Evolutionary conservation across 768 basidiomycete genomes (phyloP).

Genomic region (Lactarius quietus): DNA sequence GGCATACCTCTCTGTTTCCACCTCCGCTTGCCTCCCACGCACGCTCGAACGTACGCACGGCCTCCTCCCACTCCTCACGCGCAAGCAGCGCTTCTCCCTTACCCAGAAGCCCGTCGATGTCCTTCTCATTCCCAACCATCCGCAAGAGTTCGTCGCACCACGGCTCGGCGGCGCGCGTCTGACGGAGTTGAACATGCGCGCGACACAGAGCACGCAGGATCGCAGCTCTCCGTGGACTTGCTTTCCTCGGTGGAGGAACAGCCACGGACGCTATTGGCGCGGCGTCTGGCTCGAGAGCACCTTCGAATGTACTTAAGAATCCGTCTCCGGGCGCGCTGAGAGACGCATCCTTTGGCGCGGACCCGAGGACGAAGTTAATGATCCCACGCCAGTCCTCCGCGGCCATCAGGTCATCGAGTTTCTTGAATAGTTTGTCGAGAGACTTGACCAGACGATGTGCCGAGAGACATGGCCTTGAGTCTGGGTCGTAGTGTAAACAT

Average conservation of each 20-base stretch:
- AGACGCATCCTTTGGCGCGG: constrained; percentile 40
- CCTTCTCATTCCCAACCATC: constrained; percentile 63
- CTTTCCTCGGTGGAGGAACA: constrained; percentile 49
- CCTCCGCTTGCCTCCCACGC: constrained; percentile 84
- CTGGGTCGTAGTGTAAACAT: constrained; percentile 92
- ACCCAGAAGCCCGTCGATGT: constrained; percentile 76
- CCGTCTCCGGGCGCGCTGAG: constrained; percentile 45
- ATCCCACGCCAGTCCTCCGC: constrained; percentile 67
- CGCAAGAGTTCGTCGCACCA: constrained; percentile 73
- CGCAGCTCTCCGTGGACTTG: constrained; percentile 57
- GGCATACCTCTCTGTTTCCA: constrained; percentile 65
- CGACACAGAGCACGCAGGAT: constrained; percentile 50
- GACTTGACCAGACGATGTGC: constrained; percentile 75
- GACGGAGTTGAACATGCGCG: constrained; percentile 62
- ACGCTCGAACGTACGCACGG: constrained; percentile 67
- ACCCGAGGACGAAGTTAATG: constrained; percentile 55
- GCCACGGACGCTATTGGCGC: constrained; percentile 39
- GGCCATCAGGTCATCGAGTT: constrained; percentile 60
- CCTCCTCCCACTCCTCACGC: constrained; percentile 85
- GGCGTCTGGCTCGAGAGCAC: constrained; percentile 55
- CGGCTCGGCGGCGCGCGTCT: constrained; percentile 48
- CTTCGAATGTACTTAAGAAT: constrained; percentile 58
- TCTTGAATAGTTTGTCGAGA: constrained; percentile 69
- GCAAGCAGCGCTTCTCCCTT: constrained; percentile 64
- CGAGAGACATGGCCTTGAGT: constrained; percentile 76